A percentile compares a stretch with the other conserved stretches of the same genome.
phyloP scores from a whole-genome alignment of 2,329 filamentous ascomycete genomes.

The Colletotrichum chlorophyti region DNA sequence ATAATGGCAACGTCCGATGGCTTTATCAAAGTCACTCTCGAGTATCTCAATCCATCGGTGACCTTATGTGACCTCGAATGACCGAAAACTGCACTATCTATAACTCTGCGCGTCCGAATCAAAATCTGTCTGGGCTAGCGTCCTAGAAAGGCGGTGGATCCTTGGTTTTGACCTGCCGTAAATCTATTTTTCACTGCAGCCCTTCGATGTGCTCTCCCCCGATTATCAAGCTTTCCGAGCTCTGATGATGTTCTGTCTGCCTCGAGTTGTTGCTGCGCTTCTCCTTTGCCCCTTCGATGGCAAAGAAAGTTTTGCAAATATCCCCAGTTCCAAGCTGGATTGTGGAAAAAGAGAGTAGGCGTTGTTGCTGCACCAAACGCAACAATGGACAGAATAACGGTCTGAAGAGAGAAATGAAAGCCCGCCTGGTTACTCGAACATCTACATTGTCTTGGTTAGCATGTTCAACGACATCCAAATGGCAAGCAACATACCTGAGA shows the following conservation, averaged over 20 bases:
- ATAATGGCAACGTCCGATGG: not conserved
- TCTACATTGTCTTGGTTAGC: slow-evolving; percentile 1
- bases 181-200: not conserved
- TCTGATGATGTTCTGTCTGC: not conserved
- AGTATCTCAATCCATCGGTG: not conserved
- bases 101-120: slow-evolving; percentile 6
- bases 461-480: no score
- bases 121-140: not conserved
- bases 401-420: not conserved
- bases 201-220: not conserved
- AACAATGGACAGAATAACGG: no score
- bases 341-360: no score
- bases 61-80: not conserved
- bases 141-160: not conserved
- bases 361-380: no score
- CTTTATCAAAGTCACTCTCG: no score
- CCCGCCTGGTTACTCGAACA: slow-evolving; percentile 13
- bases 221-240: not conserved
- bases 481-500: not conserved
- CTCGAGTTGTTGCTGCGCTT: no score
- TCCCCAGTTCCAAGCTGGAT: no score
- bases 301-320: no score
- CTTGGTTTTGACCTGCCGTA: not conserved
- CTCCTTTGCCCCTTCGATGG: no score
- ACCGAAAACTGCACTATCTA: slow-evolving; percentile 3